Percentiles rank a stretch among this genome's conserved stretches.
phyloP scores from a whole-genome alignment of 129 eudicot species.

The Flaveria brownii region DNA sequence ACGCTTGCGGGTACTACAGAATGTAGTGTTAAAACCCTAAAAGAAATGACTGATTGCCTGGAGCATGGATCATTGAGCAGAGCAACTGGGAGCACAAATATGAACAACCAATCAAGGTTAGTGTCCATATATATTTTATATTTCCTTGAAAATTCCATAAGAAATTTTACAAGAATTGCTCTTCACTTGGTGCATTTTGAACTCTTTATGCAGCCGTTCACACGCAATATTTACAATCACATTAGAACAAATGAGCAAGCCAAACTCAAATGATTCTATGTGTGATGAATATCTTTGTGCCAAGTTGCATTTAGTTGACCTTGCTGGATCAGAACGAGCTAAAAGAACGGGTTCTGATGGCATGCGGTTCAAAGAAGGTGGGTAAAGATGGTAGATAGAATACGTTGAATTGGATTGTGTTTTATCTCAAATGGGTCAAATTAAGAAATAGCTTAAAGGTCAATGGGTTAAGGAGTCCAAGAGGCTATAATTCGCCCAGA shows the following conservation, averaged over 20 bases:
- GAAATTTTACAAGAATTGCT: neutral
- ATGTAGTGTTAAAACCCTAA: slow-evolving; percentile 73
- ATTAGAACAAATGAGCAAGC: slow-evolving; percentile 86
- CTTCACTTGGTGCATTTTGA: slow-evolving; percentile 6
- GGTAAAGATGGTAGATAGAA: slow-evolving; percentile 11
- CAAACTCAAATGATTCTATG: slow-evolving; percentile 61
- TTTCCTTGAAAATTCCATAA: neutral
- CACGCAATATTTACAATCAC: slow-evolving; percentile 99
- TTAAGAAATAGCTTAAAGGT: neutral
- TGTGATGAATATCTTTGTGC: slow-evolving; percentile 95
- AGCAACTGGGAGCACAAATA: slow-evolving; percentile 99
- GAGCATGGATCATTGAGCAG: slow-evolving; percentile 96
- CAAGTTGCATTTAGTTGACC: slow-evolving; percentile 96
- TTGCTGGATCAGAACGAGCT: slow-evolving; percentile 99
- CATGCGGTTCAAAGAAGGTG: slow-evolving; percentile 98
- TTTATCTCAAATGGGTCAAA: neutral
- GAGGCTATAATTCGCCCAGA: neutral
- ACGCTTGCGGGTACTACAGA: slow-evolving; percentile 96
- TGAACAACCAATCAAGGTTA: slow-evolving; percentile 98
- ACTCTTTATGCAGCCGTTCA: slow-evolving; percentile 69
- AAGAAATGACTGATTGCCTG: slow-evolving; percentile 94
- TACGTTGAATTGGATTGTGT: neutral
- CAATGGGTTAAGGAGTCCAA: neutral
- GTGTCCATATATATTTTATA: neutral
- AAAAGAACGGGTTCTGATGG: slow-evolving; percentile 99